A percentile compares a stretch with the other conserved stretches of the same genome.
phyloP scores from a whole-genome alignment of 805 yeast genomes.

The Komagataella kurtzmanii region DNA sequence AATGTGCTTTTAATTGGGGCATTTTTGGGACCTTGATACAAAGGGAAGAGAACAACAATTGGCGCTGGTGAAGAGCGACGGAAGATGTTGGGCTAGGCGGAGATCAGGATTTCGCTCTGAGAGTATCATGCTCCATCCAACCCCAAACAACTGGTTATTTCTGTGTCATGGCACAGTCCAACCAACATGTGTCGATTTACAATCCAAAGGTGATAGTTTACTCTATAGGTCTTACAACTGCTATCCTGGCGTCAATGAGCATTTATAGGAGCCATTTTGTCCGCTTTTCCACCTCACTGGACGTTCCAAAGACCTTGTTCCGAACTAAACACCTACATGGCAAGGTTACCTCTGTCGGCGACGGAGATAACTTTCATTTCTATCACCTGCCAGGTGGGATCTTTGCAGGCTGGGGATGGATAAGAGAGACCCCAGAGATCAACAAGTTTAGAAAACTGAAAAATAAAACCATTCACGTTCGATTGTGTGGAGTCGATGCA shows the following conservation, averaged over 20 bases:
- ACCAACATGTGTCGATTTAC: not conserved
- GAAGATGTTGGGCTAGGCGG: not conserved
- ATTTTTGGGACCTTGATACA: not conserved
- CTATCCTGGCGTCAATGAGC: constrained; percentile 26
- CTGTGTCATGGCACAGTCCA: not conserved
- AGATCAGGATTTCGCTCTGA: not conserved
- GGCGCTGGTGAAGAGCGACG: not conserved
- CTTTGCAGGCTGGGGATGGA: constrained; percentile 89
- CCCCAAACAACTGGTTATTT: constrained; percentile 1
- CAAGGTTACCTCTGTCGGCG: constrained; percentile 81
- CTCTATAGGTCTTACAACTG: constrained; percentile 14
- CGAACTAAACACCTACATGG: constrained; percentile 42
- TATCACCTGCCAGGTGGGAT: constrained; percentile 91
- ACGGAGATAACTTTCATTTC: constrained; percentile 88
- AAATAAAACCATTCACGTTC: constrained; percentile 61
- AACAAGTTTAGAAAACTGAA: constrained; percentile 31
- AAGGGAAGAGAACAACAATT: not conserved
- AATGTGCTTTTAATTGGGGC: not conserved
- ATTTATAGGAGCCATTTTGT: constrained; percentile 32
- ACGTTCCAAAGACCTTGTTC: constrained; percentile 35
- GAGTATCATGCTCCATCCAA: not conserved
- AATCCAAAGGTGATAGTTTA: constrained; percentile 16
- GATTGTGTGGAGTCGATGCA: constrained; percentile 92
- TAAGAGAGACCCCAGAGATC: constrained; percentile 49
- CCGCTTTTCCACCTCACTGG: constrained; percentile 33